Evolutionary conservation across 768 basidiomycete genomes (phyloP), one percentile per base, ranked within the genome.

Genomic region (Suillus spraguei): DNA sequence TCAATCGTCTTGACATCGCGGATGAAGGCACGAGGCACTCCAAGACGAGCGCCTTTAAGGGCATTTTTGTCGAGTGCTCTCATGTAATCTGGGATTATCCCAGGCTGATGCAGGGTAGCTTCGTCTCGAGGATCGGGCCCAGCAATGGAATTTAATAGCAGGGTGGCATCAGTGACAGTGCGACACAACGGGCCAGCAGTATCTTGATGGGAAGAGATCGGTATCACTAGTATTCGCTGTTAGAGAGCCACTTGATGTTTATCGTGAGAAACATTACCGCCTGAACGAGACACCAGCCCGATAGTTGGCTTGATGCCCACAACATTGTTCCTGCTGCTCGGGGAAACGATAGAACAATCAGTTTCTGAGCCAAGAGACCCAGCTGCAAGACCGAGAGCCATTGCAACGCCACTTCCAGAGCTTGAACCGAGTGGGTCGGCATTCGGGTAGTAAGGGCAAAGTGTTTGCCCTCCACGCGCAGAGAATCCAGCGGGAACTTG

Each of bases 181-280:
- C 86, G 80, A 5, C 82, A 77, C 70, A 88, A 81, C 0, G 87
- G 85, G 0, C 87, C 87, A 4, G 83, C 77, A 4, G 87, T 83
- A 68, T 87, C 87, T 70, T 87, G 86, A 64, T 85, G 79, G 13
- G 71, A 73, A 1, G 85, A 86, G 24, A 85, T 84, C 1, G 87
- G 87, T 17, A 87, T 76, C 20, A 87, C 86, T 82, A 62, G 79
- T 72, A 4, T 32, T 32, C 50, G 9, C 20, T 4, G 6, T 17
- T 7, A 60, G 36, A 24, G 24, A 35, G 4, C 39, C 58, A 28
- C 28, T 20, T 11, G 11, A 22, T 22, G 4, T 22, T 16, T 0
- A 9, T 55, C 16, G n/a, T 42, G 47, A 20, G 8, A 16, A 59
- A 32, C 0, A 67, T 60, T 63, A 78, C 78, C 79, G 60, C 72